Evolutionary conservation across 1,284 basidiomycete genomes (phyloP).

Genomic region (Mycosarcoma maydis): DNA sequence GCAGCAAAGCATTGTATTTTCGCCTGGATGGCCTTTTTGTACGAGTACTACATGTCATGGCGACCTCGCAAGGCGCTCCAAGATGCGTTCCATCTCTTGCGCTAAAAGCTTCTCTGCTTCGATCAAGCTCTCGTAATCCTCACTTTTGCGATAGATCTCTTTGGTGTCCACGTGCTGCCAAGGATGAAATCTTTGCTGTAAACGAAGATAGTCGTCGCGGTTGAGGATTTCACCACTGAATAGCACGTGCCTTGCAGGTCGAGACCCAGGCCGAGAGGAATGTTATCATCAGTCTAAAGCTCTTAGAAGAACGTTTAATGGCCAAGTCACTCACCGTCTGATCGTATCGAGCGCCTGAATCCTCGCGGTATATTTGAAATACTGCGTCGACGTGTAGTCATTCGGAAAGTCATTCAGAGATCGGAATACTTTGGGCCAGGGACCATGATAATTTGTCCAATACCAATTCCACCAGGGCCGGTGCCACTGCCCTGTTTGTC

Average conservation of each 20-base stretch:
- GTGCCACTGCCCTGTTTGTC: neutral
- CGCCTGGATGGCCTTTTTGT: too few species aligned
- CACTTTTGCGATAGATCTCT: neutral
- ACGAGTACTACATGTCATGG: too few species aligned
- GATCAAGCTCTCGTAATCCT: neutral
- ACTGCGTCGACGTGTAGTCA: neutral
- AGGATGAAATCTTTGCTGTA: neutral
- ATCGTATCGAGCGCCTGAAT: neutral
- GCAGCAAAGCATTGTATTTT: too few species aligned
- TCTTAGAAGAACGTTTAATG: too few species aligned
- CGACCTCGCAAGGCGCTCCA: neutral
- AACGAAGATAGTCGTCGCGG: neutral
- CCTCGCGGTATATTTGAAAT: neutral
- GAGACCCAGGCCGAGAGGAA: too few species aligned
- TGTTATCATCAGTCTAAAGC: too few species aligned
- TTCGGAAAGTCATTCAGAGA: too few species aligned
- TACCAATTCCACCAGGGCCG: neutral
- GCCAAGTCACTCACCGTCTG: neutral
- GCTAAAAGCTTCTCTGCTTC: constrained; percentile 2
- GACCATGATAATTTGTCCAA: neutral
- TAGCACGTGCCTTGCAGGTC: too few species aligned
- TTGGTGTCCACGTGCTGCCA: neutral
- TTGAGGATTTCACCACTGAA: neutral
- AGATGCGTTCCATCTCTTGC: constrained; percentile 5
- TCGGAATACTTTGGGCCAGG: neutral